phyloP scores from a whole-genome alignment of 164 flowering plant genomes.

The Vitis rupestris region DNA sequence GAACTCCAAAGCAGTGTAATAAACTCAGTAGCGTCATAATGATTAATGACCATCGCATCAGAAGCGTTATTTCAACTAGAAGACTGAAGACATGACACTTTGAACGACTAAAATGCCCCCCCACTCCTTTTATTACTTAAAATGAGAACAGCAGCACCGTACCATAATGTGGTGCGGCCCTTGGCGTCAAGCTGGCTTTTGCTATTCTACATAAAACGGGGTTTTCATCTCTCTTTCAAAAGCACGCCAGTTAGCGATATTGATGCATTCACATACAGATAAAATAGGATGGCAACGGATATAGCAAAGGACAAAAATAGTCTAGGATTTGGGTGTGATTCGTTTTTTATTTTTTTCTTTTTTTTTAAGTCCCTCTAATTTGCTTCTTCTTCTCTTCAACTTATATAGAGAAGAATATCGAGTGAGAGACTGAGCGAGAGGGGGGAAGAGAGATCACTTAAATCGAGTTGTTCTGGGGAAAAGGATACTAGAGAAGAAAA shows the following conservation, averaged over 20 bases:
- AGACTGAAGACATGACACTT: background rate
- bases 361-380: no score
- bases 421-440: background rate
- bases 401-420: conserved; percentile 1
- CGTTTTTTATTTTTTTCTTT: conserved; percentile 20
- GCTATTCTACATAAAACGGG: conserved; percentile 4
- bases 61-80: no score
- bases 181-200: conserved; percentile 18
- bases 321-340: conserved; percentile 49
- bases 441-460: background rate
- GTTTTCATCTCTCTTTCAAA: background rate
- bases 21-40: background rate
- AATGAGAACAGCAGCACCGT: background rate
- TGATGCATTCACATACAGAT: conserved; percentile 35
- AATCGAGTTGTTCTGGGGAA: no score
- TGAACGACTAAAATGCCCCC: background rate
- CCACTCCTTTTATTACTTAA: background rate
- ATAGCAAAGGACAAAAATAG: conserved; percentile 43
- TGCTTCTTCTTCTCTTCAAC: conserved; percentile 4
- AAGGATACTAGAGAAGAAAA: background rate
- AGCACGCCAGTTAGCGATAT: conserved; percentile 52
- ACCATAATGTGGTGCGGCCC: conserved; percentile 2
- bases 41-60: background rate
- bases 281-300: conserved; percentile 25
- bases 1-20: no score